Conservation (phyloP, 2,329 filamentous ascomycete genomes). For the Macrophomina phaseolina region DNA sequence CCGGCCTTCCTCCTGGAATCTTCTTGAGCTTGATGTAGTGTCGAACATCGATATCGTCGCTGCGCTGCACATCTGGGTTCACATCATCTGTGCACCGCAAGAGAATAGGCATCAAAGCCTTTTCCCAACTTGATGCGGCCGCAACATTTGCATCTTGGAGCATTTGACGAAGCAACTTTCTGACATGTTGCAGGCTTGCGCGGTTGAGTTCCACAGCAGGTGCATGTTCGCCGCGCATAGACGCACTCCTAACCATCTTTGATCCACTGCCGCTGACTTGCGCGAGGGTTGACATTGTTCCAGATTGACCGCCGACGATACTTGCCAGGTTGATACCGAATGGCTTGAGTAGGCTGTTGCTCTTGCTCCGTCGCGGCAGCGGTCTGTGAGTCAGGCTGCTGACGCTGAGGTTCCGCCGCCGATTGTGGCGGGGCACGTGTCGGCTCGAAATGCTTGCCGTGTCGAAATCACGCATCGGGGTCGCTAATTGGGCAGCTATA, state of each 20-base stretch:
- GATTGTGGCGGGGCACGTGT: slow-evolving; percentile 66
- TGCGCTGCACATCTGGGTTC: slow-evolving; percentile 85
- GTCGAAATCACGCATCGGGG: slow-evolving; percentile 69
- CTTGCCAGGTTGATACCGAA: slow-evolving; percentile 47
- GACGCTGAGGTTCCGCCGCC: slow-evolving; percentile 83
- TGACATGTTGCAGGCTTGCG: slow-evolving; percentile 86
- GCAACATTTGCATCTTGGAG: slow-evolving; percentile 77
- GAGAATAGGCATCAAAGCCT: slow-evolving; percentile 86
- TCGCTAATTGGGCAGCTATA: slow-evolving; percentile 68
- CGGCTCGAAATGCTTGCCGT: slow-evolving; percentile 69
- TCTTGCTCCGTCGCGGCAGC: slow-evolving; percentile 71
- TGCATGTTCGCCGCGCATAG: slow-evolving; percentile 75
- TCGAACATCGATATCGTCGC: slow-evolving; percentile 95
- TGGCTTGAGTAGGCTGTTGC: slow-evolving; percentile 59
- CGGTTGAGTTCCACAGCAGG: slow-evolving; percentile 84
- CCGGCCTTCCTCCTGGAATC: slow-evolving; percentile 85
- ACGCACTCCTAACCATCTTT: slow-evolving; percentile 72
- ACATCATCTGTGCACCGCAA: slow-evolving; percentile 93
- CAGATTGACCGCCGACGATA: slow-evolving; percentile 32
- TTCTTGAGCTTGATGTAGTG: slow-evolving; percentile 98
- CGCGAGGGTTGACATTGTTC: slow-evolving; percentile 17
- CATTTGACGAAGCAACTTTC: slow-evolving; percentile 81
- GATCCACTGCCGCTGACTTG: slow-evolving; percentile 35
- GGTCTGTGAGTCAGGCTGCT: slow-evolving; percentile 75
- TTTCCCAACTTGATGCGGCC: slow-evolving; percentile 81